Percentiles rank a stretch among this genome's conserved stretches.
Conservation (phyloP, 1,284 basidiomycete genomes). For the Trametes pubescens region DNA sequence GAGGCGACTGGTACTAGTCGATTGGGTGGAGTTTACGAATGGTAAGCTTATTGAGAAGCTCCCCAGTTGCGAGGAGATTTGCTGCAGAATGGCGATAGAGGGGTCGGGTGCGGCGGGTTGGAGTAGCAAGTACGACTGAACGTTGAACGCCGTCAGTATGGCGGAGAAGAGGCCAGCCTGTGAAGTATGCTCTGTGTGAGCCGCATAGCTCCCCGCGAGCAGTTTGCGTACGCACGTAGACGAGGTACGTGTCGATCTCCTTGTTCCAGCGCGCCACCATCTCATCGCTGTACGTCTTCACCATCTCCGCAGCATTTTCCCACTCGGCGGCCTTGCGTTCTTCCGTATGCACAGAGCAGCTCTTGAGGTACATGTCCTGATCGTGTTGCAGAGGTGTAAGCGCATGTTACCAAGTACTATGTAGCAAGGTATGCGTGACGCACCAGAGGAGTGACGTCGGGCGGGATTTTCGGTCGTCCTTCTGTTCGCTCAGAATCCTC, state of each 20-base stretch:
- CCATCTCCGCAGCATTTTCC: neutral
- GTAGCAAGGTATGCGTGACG: too few species aligned
- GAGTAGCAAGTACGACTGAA: constrained; percentile 6
- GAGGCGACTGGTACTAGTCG: neutral
- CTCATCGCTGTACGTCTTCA: constrained; percentile 1
- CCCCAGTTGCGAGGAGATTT: neutral
- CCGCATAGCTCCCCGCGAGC: too few species aligned
- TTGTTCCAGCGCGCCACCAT: constrained; percentile 10
- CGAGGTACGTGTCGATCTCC: constrained; percentile 9
- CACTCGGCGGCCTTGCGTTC: neutral
- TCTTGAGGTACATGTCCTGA: neutral
- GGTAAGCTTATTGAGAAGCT: neutral
- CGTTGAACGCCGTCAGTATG: constrained; percentile 14
- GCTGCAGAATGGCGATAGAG: neutral
- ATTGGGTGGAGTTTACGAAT: neutral
- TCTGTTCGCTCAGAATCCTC: too few species aligned
- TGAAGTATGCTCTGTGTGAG: neutral
- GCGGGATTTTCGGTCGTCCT: too few species aligned
- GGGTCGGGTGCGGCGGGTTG: neutral
- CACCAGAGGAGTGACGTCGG: too few species aligned
- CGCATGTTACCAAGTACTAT: too few species aligned
- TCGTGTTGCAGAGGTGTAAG: neutral
- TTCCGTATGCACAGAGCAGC: too few species aligned
- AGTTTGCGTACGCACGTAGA: neutral
- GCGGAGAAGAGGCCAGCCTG: constrained; percentile 15